A percentile compares a stretch with the other conserved stretches of the same genome.
phyloP scores from a whole-genome alignment of 495 filamentous ascomycete genomes.

The Penicillium coprophilum region DNA sequence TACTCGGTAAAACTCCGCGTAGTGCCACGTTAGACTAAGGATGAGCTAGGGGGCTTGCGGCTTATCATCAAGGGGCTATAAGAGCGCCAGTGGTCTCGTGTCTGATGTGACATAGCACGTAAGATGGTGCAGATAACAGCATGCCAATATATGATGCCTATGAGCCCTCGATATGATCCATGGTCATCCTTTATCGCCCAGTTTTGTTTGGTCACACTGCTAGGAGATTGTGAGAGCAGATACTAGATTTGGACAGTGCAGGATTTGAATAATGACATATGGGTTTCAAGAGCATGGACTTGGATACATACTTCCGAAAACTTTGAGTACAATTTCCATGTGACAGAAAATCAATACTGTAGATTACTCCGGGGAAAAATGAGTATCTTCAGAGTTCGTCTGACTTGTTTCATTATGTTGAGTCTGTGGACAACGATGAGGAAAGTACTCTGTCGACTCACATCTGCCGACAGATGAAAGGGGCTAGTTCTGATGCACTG shows the following conservation, averaged over 20 bases:
- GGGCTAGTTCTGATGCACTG: too few species aligned
- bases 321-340: not conserved
- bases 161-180: not conserved
- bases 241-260: not conserved
- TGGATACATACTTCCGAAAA: not conserved
- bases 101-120: slow-evolving; percentile 6
- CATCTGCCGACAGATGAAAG: not conserved
- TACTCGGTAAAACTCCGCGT: not conserved
- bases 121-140: not conserved
- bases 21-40: slow-evolving; percentile 5
- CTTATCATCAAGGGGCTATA: slow-evolving; percentile 5
- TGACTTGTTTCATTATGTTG: too few species aligned
- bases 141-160: not conserved
- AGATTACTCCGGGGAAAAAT: too few species aligned
- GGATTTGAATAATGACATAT: not conserved
- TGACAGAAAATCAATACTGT: not conserved
- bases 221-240: not conserved
- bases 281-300: not conserved
- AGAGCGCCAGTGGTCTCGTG: slow-evolving; percentile 2
- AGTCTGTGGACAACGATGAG: not conserved
- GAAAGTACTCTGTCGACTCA: not conserved
- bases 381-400: too few species aligned
- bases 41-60: not conserved
- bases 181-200: too few species aligned
- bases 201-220: not conserved